phyloP scores from a whole-genome alignment of 1,139 yeast genomes.

The Yamadazyma sp. region DNA sequence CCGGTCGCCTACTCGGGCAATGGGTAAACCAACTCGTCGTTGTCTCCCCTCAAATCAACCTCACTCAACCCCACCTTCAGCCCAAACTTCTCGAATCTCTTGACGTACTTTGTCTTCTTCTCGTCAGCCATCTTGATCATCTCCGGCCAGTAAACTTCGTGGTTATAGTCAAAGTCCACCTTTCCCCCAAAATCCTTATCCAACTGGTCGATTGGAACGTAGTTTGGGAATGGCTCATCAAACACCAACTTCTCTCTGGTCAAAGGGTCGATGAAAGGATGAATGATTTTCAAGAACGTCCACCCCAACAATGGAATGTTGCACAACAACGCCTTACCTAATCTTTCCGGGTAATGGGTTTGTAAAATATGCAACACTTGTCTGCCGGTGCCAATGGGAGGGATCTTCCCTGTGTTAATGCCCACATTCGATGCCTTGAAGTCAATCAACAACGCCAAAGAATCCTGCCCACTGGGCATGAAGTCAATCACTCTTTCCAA shows the following conservation, averaged over 20 bases:
- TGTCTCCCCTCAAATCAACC: slow-evolving; percentile 60
- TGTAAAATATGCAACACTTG: slow-evolving; percentile 73
- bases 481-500: slow-evolving; percentile 47
- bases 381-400: slow-evolving; percentile 77
- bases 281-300: slow-evolving; percentile 47
- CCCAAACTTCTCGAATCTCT: slow-evolving; percentile 42
- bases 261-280: slow-evolving; percentile 51
- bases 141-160: slow-evolving; percentile 43
- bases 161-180: slow-evolving; percentile 44
- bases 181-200: slow-evolving; percentile 48
- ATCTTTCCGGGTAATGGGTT: slow-evolving; percentile 50
- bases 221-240: slow-evolving; percentile 48
- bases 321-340: slow-evolving; percentile 48
- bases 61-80: slow-evolving; percentile 54
- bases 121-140: slow-evolving; percentile 41
- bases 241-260: slow-evolving; percentile 50
- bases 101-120: slow-evolving; percentile 35
- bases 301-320: slow-evolving; percentile 51
- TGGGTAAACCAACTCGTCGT: slow-evolving; percentile 34
- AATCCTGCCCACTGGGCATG: slow-evolving; percentile 53
- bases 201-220: slow-evolving; percentile 46
- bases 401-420: slow-evolving; percentile 65
- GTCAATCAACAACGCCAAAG: slow-evolving; percentile 47
- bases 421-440: slow-evolving; percentile 49
- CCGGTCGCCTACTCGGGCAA: not conserved